Evolutionary conservation across 2,329 filamentous ascomycete species (phyloP).

Genomic region (Hawksworthiomyces lignivorus): DNA sequence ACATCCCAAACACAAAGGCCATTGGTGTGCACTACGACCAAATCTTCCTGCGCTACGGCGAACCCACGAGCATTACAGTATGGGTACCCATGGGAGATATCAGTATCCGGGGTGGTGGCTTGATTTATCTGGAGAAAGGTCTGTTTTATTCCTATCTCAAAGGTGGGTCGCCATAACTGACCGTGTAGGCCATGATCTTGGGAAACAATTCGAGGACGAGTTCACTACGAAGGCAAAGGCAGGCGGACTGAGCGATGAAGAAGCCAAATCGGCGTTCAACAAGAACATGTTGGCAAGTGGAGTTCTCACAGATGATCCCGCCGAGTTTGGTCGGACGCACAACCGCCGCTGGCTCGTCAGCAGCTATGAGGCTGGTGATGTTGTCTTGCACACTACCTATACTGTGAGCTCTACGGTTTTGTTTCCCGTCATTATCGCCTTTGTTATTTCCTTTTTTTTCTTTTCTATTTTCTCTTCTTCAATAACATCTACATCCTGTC

Average conservation of each 20-base stretch:
- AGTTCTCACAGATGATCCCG: conserved; percentile 42
- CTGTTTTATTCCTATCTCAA: neutral
- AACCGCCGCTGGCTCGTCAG: conserved; percentile 27
- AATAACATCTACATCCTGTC: conserved; percentile 12
- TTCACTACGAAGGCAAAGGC: conserved; percentile 41
- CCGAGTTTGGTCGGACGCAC: conserved; percentile 24
- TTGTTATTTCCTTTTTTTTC: no score
- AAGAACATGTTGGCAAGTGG: conserved; percentile 51
- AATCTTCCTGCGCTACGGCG: conserved; percentile 47
- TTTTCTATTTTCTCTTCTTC: no score
- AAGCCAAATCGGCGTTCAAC: conserved; percentile 46
- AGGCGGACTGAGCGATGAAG: conserved; percentile 42
- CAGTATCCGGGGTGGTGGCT: conserved; percentile 44
- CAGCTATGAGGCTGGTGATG: conserved; percentile 32
- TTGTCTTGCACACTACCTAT: conserved; percentile 31
- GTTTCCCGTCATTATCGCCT: no score
- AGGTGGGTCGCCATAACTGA: neutral
- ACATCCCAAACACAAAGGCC: conserved; percentile 47
- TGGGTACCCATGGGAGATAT: conserved; percentile 52
- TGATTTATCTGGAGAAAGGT: conserved; percentile 51
- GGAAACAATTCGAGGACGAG: conserved; percentile 39
- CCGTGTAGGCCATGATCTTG: conserved; percentile 28
- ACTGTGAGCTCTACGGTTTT: no score
- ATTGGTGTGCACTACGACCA: conserved; percentile 56
- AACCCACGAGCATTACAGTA: conserved; percentile 46